A percentile compares a stretch with the other conserved stretches of the same genome.
Conservation (phyloP, 176 grass and related monocot genomes). For the Neostapfia colusana region DNA sequence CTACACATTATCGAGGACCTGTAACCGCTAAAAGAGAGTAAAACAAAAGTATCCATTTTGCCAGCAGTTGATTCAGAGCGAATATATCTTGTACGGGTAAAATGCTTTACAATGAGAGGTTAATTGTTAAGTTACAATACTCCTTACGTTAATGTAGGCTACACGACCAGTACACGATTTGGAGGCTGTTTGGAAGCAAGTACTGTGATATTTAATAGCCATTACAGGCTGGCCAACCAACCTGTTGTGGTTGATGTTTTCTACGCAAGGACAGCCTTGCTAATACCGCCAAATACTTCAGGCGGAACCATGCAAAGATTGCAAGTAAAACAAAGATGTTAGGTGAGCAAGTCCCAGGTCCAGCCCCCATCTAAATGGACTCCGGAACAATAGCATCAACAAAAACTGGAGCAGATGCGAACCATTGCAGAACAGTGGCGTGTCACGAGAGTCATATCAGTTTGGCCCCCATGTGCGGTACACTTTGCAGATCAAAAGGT, state of each 20-base stretch:
- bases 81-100: no score
- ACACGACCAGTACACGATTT: no score
- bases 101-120: no score
- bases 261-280: conserved; percentile 23
- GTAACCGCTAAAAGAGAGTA: no score
- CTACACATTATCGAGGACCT: no score
- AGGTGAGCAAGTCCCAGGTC: conserved; percentile 34
- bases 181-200: no score
- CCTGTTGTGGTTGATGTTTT: conserved; percentile 6
- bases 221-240: no score
- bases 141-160: no score
- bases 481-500: conserved; percentile 33
- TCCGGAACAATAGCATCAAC: conserved; percentile 23
- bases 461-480: conserved; percentile 50
- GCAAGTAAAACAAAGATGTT: conserved; percentile 46
- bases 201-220: no score
- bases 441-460: conserved; percentile 27
- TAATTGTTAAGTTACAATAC: no score
- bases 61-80: no score
- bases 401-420: conserved; percentile 28
- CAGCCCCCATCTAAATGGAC: neutral
- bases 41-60: no score
- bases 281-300: conserved; percentile 42
- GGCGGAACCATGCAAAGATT: conserved; percentile 17
- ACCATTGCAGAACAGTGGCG: conserved; percentile 21